Evolutionary conservation across 805 yeast genomes (phyloP).

Genomic region (Saturnispora gosingensis): DNA sequence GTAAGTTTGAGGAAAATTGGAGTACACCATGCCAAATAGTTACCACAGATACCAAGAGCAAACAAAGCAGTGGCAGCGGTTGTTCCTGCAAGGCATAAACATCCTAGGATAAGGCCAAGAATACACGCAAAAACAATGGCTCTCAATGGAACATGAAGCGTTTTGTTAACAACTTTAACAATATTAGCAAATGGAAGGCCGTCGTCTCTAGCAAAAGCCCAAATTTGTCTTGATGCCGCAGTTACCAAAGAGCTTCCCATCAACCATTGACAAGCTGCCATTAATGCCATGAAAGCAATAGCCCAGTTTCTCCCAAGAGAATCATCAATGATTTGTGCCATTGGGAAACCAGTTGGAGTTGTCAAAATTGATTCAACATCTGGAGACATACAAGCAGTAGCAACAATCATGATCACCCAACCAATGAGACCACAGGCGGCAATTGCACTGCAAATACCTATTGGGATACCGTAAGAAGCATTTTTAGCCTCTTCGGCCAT

Average conservation of each 20-base stretch:
- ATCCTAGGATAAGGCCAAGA: conserved; percentile 41
- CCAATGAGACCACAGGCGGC: conserved; percentile 49
- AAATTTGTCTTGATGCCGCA: conserved; percentile 61
- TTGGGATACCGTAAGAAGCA: conserved; percentile 52
- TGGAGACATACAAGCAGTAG: conserved; percentile 43
- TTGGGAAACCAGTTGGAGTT: conserved; percentile 45
- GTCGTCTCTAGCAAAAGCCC: conserved; percentile 69
- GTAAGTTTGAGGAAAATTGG: conserved; percentile 47
- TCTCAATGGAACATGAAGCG: conserved; percentile 47
- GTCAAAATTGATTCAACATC: conserved; percentile 34
- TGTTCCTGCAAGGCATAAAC: conserved; percentile 43
- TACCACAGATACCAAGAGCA: conserved; percentile 50
- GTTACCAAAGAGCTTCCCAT: conserved; percentile 56
- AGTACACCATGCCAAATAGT: conserved; percentile 49
- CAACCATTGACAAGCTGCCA: conserved; percentile 50
- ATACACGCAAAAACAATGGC: conserved; percentile 46
- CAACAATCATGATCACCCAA: conserved; percentile 41
- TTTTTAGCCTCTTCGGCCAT: conserved; percentile 61
- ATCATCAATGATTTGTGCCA: conserved; percentile 54
- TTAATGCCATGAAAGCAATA: conserved; percentile 47
- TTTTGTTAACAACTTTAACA: conserved; percentile 46
- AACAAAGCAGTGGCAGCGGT: conserved; percentile 59
- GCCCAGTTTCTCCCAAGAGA: conserved; percentile 58
- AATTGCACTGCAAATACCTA: conserved; percentile 53
- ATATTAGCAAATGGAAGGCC: conserved; percentile 53